phyloP scores from a whole-genome alignment of 805 yeast species.

The Candida multigemmis region DNA sequence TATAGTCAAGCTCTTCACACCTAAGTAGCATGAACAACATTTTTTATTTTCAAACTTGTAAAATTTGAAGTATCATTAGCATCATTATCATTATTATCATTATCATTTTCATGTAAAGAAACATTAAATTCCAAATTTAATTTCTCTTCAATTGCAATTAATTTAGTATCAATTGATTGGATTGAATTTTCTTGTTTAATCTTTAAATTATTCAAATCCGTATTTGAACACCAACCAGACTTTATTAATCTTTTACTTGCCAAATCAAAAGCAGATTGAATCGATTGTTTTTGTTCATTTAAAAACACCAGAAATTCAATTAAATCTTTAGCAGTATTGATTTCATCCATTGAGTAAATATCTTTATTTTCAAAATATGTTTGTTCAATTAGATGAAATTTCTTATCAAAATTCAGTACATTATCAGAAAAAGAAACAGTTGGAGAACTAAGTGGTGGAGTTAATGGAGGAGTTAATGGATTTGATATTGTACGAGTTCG shows the following conservation, averaged over 20 bases:
- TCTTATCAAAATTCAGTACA: constrained; percentile 19
- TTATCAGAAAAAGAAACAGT: constrained; percentile 30
- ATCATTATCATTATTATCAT: too few relatives aligned
- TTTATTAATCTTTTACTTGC: constrained; percentile 21
- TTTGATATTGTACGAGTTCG: background rate
- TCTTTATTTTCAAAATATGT: constrained; percentile 23
- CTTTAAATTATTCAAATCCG: constrained; percentile 30
- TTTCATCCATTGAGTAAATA: constrained; percentile 1
- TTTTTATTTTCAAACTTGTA: too few relatives aligned
- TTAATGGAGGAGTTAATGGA: constrained; percentile 18
- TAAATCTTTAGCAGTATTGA: background rate
- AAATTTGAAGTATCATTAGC: too few relatives aligned
- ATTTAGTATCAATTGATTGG: constrained; percentile 28
- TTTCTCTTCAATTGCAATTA: constrained; percentile 27
- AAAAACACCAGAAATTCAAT: constrained; percentile 18
- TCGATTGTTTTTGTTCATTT: constrained; percentile 22
- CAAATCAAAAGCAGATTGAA: constrained; percentile 21
- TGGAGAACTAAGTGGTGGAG: constrained; percentile 28
- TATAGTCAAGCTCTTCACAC: too few relatives aligned
- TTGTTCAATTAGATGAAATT: constrained; percentile 21
- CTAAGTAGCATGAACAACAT: too few relatives aligned
- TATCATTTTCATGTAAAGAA: constrained; percentile 10
- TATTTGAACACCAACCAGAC: constrained; percentile 35
- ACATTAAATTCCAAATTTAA: constrained; percentile 19
- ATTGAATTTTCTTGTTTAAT: constrained; percentile 28